Conservation (phyloP, 176 grass and related monocot species). For the Stipa capillata region DNA sequence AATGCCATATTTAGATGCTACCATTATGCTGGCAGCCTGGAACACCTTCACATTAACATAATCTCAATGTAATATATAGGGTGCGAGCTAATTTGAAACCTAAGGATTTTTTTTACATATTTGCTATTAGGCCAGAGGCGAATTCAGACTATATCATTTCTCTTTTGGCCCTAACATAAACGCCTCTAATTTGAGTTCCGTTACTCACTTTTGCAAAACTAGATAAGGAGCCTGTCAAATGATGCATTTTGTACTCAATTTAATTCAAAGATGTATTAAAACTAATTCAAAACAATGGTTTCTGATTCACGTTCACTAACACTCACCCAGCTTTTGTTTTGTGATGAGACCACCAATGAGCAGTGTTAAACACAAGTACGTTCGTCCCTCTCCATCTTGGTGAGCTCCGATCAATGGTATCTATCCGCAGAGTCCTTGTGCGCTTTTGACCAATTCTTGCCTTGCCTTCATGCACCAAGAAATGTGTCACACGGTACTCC, state of each 20-base stretch:
- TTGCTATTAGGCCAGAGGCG: no score
- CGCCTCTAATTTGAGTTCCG: no score
- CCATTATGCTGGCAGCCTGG: not conserved
- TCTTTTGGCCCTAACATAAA: no score
- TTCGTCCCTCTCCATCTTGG: constrained; percentile 76
- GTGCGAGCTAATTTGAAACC: not conserved
- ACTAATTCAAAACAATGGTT: not conserved
- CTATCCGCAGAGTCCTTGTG: constrained; percentile 51
- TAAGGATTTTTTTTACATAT: no score
- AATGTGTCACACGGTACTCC: constrained; percentile 87
- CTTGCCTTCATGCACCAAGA: constrained; percentile 89
- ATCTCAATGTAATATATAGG: not conserved
- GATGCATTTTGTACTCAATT: not conserved
- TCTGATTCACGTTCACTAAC: not conserved
- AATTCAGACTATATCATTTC: no score
- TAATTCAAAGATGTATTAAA: not conserved
- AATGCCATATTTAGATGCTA: not conserved
- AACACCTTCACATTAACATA: not conserved
- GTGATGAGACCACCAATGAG: constrained; percentile 98
- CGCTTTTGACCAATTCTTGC: constrained; percentile 58
- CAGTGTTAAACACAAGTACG: constrained; percentile 91
- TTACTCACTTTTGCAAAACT: no score
- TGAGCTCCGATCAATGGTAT: constrained; percentile 62
- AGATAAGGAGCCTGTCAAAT: not conserved
- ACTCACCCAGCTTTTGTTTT: constrained; percentile 90